Conservation (phyloP, 345 rosid species). For the Garcia nutans region DNA sequence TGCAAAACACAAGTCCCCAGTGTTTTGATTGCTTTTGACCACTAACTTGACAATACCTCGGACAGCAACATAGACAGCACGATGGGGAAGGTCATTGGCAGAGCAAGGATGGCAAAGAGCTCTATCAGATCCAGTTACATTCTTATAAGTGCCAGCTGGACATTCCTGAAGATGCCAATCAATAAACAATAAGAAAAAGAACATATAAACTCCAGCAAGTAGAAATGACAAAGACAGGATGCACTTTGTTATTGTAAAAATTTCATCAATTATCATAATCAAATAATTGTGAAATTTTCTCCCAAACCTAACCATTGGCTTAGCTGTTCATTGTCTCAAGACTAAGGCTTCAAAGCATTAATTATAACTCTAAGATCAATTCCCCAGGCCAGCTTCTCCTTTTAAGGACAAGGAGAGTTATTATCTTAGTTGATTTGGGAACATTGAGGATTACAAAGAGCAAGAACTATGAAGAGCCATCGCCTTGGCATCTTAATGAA, state of each 20-base stretch:
- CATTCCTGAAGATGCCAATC: constrained; percentile 68
- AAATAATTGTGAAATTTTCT: neutral
- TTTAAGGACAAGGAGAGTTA: neutral
- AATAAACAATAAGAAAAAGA: constrained; percentile 3
- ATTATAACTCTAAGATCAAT: neutral
- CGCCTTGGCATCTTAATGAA: neutral
- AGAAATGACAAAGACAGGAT: neutral
- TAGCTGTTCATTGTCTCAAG: neutral
- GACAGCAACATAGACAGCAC: constrained; percentile 67
- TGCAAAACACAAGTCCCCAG: neutral
- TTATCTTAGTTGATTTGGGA: neutral
- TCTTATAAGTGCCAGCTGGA: constrained; percentile 89
- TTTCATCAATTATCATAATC: neutral
- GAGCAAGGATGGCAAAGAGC: constrained; percentile 85
- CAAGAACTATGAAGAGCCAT: neutral
- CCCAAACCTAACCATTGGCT: neutral
- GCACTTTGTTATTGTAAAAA: neutral
- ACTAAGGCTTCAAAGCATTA: neutral
- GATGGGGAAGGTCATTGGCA: constrained; percentile 72
- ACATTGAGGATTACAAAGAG: too few relatives aligned
- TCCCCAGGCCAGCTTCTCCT: neutral
- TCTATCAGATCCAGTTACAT: constrained; percentile 75
- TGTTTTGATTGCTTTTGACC: neutral
- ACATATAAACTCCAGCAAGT: constrained; percentile 3
- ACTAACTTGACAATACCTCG: constrained; percentile 55